Conservation (phyloP, 208 protist species). For the Angomonas ambiguus region DNA sequence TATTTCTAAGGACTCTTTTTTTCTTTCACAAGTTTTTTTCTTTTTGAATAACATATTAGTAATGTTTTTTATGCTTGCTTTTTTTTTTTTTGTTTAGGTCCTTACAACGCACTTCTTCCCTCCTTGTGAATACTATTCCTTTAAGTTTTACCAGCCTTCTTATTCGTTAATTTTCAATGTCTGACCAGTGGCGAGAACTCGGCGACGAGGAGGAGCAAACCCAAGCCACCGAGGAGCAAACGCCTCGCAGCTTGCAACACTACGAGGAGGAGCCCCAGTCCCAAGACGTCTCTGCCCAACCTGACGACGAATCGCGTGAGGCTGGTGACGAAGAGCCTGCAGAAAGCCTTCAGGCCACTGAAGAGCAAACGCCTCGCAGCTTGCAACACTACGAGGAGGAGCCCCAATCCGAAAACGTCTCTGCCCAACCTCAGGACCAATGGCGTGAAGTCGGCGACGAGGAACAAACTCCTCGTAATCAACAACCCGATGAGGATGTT, state of each 20-base stretch:
- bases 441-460: background rate
- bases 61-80: too few species aligned
- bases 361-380: background rate
- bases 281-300: background rate
- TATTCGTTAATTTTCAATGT: background rate
- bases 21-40: too few species aligned
- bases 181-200: background rate
- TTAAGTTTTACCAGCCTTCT: background rate
- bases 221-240: background rate
- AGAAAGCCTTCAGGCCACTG: background rate
- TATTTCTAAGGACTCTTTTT: too few species aligned
- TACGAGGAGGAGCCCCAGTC: background rate
- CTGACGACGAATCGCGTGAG: background rate
- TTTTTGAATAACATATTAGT: too few species aligned
- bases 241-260: background rate
- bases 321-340: background rate
- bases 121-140: constrained; percentile 11
- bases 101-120: too few species aligned
- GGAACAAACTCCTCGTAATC: background rate
- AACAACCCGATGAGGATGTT: background rate
- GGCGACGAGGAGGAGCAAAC: constrained; percentile 1
- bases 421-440: background rate
- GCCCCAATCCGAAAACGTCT: background rate
- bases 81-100: too few species aligned
- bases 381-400: constrained; percentile 1